A percentile compares a stretch with the other conserved stretches of the same genome.
phyloP scores from a whole-genome alignment of 352 stramenopile genomes.

The Phytophthora europaea region DNA sequence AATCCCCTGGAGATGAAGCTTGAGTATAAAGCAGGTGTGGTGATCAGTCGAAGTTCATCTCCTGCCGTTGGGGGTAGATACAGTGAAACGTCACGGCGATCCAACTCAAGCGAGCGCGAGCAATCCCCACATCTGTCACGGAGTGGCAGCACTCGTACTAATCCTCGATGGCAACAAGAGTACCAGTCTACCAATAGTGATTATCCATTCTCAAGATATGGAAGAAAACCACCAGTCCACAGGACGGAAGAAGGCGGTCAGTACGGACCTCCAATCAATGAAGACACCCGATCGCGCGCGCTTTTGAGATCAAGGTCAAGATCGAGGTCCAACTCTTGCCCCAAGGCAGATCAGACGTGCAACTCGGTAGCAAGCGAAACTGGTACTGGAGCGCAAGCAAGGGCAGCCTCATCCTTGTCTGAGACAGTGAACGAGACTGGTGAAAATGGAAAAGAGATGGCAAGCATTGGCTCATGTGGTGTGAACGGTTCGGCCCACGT shows the following conservation, averaged over 20 bases:
- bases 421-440: neutral
- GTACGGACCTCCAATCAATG: neutral
- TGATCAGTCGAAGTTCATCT: conserved; percentile 30
- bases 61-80: conserved; percentile 4
- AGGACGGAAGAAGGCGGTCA: neutral
- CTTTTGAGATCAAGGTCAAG: conserved; percentile 14
- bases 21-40: conserved; percentile 41
- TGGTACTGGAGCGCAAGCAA: neutral
- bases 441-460: neutral
- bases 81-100: conserved; percentile 21
- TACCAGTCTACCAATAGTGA: conserved; percentile 9
- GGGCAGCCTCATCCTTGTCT: neutral
- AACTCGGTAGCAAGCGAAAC: neutral
- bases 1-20: conserved; percentile 46
- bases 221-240: conserved; percentile 6
- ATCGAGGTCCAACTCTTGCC: conserved; percentile 18
- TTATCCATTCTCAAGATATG: conserved; percentile 13
- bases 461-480: neutral
- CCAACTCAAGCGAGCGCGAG: conserved; percentile 44
- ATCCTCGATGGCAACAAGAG: conserved; percentile 18
- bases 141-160: conserved; percentile 8
- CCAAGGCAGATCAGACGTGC: neutral
- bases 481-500: neutral
- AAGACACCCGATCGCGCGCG: neutral
- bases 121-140: conserved; percentile 15